phyloP scores from a whole-genome alignment of 192 early-diverging fungal species.

The Pecoramyces ruminantium region DNA sequence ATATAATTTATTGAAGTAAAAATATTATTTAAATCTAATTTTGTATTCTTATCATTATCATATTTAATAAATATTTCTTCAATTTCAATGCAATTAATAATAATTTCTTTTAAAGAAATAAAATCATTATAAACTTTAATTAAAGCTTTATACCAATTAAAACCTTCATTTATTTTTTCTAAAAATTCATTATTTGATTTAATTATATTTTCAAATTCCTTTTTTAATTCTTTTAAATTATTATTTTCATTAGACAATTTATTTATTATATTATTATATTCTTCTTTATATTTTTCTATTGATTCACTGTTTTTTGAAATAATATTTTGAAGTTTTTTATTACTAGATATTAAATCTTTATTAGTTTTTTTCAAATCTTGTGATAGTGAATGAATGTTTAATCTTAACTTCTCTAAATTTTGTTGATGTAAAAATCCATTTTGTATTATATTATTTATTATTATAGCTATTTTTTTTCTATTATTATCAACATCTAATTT shows the following conservation, averaged over 20 bases:
- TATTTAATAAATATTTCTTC: not conserved
- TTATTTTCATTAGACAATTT: not conserved
- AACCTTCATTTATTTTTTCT: not conserved
- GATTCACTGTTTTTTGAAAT: not conserved
- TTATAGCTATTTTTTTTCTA: not conserved
- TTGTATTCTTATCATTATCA: not conserved
- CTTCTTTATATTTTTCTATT: not conserved
- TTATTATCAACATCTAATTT: not conserved
- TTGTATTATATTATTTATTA: not conserved
- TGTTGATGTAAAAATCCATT: not conserved
- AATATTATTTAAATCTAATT: not conserved
- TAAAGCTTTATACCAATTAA: not conserved
- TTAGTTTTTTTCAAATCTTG: not conserved
- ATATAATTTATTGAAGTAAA: not conserved
- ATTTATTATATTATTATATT: not conserved
- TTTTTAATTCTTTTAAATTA: not conserved
- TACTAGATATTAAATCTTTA: not conserved
- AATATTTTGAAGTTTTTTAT: not conserved
- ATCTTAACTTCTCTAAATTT: not conserved
- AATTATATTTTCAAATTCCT: not conserved
- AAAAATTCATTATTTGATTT: not conserved
- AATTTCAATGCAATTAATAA: not conserved
- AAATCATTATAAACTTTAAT: not conserved
- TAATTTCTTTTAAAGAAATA: not conserved
- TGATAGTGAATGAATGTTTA: not conserved